Conservation (phyloP, 768 basidiomycete species). For the Tephrocybe sp. region DNA sequence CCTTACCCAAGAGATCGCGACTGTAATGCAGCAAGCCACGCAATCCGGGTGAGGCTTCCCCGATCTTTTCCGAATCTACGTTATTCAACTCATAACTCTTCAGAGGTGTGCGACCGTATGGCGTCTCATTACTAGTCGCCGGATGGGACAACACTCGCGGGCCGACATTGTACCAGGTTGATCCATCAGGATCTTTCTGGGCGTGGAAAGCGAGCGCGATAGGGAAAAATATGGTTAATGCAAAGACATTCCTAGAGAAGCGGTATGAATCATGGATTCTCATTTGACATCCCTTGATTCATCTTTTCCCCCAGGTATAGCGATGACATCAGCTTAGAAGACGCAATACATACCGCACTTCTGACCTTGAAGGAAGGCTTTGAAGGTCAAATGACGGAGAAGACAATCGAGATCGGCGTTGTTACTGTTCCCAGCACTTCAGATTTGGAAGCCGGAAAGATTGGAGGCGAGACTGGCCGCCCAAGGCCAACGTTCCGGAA, state of each 20-base stretch:
- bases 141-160: slow-evolving; percentile 97
- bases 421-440: slow-evolving; percentile 82
- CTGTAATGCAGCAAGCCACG: slow-evolving; percentile 98
- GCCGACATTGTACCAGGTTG: slow-evolving; percentile 96
- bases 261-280: slow-evolving; percentile 42
- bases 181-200: slow-evolving; percentile 99
- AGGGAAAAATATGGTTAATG: slow-evolving; percentile 99
- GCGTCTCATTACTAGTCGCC: slow-evolving; percentile 94
- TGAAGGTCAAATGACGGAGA: slow-evolving; percentile 99
- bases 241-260: slow-evolving; percentile 99
- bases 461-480: slow-evolving; percentile 66
- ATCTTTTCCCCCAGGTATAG: slow-evolving; percentile 69
- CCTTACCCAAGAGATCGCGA: slow-evolving; percentile 95
- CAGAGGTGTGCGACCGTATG: slow-evolving; percentile 98
- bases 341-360: slow-evolving; percentile 98
- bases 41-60: slow-evolving; percentile 82
- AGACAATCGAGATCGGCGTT: slow-evolving; percentile 98
- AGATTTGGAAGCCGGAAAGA: slow-evolving; percentile 69
- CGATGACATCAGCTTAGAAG: slow-evolving; percentile 98
- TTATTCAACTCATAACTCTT: slow-evolving; percentile 27
- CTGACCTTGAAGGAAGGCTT: slow-evolving; percentile 98
- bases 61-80: slow-evolving; percentile 8
- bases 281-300: slow-evolving; percentile 15
- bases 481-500: slow-evolving; percentile 92
- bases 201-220: slow-evolving; percentile 99